These are phyloP conservation scores for Nothophytophthora sp. DNA, from an alignment of 352 stramenopile species.

Conservation along the genomic window DNA sequence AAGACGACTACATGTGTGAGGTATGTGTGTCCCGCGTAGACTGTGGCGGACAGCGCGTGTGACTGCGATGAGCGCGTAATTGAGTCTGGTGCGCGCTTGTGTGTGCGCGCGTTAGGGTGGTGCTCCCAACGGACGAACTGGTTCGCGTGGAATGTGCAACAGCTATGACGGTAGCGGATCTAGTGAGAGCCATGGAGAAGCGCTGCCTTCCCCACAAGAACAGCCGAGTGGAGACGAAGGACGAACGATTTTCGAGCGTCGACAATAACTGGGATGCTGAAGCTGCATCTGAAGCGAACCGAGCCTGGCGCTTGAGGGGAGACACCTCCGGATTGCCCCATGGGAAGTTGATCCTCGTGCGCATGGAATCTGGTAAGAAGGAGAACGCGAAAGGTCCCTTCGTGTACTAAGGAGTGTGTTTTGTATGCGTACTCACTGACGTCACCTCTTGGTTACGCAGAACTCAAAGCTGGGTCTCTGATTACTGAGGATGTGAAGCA, in stretches of 20 bases:
- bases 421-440: not conserved
- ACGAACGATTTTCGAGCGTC: not conserved
- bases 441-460: constrained; percentile 6
- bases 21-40: too few relatives aligned
- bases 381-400: not conserved
- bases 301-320: constrained; percentile 6
- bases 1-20: constrained; percentile 33
- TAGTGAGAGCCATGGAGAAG: constrained; percentile 16
- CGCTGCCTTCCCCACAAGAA: constrained; percentile 8
- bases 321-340: not conserved
- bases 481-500: constrained; percentile 22
- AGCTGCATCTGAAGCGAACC: constrained; percentile 11
- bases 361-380: constrained; percentile 16
- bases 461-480: constrained; percentile 8
- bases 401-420: not conserved
- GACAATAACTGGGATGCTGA: constrained; percentile 19
- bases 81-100: too few relatives aligned
- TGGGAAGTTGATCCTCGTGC: constrained; percentile 24
- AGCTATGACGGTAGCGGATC: constrained; percentile 26
- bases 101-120: constrained; percentile 29
- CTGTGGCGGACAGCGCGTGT: too few relatives aligned
- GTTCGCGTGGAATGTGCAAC: constrained; percentile 31
- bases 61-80: too few relatives aligned
- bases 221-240: constrained; percentile 5
- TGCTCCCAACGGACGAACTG: constrained; percentile 36